Evolutionary conservation across 257 asterid species (phyloP).

Genomic region (Paulownia fortunei): DNA sequence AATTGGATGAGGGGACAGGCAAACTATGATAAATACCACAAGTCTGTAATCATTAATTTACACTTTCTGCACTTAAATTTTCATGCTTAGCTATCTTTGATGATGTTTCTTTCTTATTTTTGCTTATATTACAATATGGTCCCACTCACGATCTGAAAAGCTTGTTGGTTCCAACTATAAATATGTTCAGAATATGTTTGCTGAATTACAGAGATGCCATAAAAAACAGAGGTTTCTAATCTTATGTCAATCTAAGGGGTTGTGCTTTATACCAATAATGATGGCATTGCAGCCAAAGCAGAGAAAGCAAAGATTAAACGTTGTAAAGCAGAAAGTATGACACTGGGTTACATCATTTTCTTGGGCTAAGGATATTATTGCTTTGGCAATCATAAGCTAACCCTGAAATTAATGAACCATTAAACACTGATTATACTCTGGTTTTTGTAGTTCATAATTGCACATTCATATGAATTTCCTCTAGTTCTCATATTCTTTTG

Average conservation of each 20-base stretch:
- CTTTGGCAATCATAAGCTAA: slow-evolving; percentile 42
- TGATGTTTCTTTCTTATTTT: slow-evolving; percentile 29
- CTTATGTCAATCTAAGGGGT: slow-evolving; percentile 27
- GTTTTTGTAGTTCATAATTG: background rate
- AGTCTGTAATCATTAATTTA: slow-evolving; percentile 36
- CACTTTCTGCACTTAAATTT: slow-evolving; percentile 41
- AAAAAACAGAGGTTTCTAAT: background rate
- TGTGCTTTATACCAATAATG: slow-evolving; percentile 1
- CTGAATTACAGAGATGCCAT: background rate
- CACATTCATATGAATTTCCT: background rate
- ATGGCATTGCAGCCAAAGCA: slow-evolving; percentile 25
- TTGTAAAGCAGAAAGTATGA: slow-evolving; percentile 32
- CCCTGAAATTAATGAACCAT: no score
- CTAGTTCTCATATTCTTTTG: no score
- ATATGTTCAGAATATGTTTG: slow-evolving; percentile 17
- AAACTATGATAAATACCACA: slow-evolving; percentile 33
- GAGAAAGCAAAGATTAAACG: slow-evolving; percentile 22
- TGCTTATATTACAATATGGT: background rate
- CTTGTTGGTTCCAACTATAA: slow-evolving; percentile 18
- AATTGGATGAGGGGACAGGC: background rate
- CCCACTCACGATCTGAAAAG: slow-evolving; percentile 33
- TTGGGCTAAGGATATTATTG: slow-evolving; percentile 37
- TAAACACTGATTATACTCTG: background rate
- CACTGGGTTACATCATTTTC: slow-evolving; percentile 47
- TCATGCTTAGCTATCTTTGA: slow-evolving; percentile 40